phyloP scores from a whole-genome alignment of 352 stramenopile genomes.

The Phytophthora sojae region DNA sequence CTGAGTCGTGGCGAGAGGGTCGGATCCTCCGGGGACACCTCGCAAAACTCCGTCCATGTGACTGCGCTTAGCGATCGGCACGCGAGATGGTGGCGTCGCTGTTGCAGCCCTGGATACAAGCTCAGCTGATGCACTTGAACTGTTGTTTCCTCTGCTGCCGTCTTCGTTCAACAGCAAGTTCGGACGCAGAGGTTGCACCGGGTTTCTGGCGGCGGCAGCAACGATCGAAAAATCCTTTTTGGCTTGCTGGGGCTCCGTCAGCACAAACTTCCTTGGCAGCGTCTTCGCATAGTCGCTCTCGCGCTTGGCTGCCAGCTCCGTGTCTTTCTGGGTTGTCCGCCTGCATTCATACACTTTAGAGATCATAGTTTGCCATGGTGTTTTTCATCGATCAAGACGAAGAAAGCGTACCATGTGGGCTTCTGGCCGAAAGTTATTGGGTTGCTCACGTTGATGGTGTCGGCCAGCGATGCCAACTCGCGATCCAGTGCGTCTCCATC shows the following conservation, averaged over 20 bases:
- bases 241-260: conserved; percentile 60
- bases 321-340: conserved; percentile 54
- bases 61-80: conserved; percentile 72
- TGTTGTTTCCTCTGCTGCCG: conserved; percentile 32
- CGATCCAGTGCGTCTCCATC: conserved; percentile 68
- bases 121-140: conserved; percentile 20
- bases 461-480: conserved; percentile 70
- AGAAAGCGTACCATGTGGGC: conserved; percentile 62
- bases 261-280: conserved; percentile 66
- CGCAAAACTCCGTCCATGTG: conserved; percentile 84
- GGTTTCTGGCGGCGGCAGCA: conserved; percentile 58
- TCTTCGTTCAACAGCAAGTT: conserved; percentile 48
- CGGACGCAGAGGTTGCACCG: conserved; percentile 59
- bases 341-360: conserved; percentile 40
- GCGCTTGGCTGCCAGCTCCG: conserved; percentile 42
- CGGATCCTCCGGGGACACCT: conserved; percentile 53
- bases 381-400: background rate
- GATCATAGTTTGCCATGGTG: background rate
- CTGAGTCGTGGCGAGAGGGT: conserved; percentile 49
- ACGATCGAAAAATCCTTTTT: conserved; percentile 59
- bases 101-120: conserved; percentile 9
- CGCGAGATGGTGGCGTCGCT: conserved; percentile 34
- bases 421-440: conserved; percentile 79
- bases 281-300: conserved; percentile 63
- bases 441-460: conserved; percentile 83